Evolutionary conservation across 176 grass and related monocot genomes (phyloP).

Genomic region (Hordeum vulgare): MorexV3_pseudomolecules_assembly NC_058524.1:217243628-217244127

Average conservation of each 20-base stretch:
- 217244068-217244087: slow-evolving; percentile 17
- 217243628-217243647: no score
- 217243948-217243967: not conserved
- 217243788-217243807: no score
- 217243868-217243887: slow-evolving; percentile 17
- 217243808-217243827: slow-evolving; percentile 25
- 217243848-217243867: not conserved
- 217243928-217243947: slow-evolving; percentile 7
- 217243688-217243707: no score
- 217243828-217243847: not conserved
- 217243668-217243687: no score
- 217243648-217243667: no score
- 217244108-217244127: not conserved
- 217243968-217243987: not conserved
- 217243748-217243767: no score
- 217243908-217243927: slow-evolving; percentile 22
- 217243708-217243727: no score
- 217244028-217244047: slow-evolving; percentile 6
- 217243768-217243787: no score
- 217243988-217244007: no score
- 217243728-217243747: no score
- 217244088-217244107: slow-evolving; percentile 4
- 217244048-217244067: not conserved
- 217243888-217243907: not conserved
- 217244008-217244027: not conserved